Percentiles rank a stretch among this genome's conserved stretches.
Conservation (phyloP, 164 flowering plant species). For the Aristolochia californica region DNA sequence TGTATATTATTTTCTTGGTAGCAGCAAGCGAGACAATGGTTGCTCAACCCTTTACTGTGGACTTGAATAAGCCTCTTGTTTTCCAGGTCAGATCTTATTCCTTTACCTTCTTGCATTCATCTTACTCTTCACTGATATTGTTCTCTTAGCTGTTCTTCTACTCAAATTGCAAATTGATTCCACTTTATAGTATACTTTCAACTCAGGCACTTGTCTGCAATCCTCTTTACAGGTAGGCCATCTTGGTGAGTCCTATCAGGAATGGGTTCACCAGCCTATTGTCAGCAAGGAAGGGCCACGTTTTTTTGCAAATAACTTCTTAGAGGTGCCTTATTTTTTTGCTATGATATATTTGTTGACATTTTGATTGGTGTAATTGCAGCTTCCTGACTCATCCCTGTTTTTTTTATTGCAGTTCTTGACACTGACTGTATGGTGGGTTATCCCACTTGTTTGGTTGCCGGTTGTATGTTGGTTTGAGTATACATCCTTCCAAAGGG, state of each 20-base stretch:
- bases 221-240: conserved; percentile 69
- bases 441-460: conserved; percentile 65
- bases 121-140: neutral
- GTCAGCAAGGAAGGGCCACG: conserved; percentile 83
- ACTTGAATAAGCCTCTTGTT: conserved; percentile 83
- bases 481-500: conserved; percentile 41
- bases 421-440: conserved; percentile 17
- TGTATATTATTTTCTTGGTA: neutral
- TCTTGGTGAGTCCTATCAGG: conserved; percentile 84
- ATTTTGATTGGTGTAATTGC: neutral
- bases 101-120: neutral
- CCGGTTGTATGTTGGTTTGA: conserved; percentile 55
- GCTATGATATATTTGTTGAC: neutral
- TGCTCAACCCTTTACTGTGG: conserved; percentile 62
- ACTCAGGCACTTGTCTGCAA: neutral
- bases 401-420: neutral
- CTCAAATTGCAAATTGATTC: neutral
- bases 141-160: neutral
- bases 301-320: conserved; percentile 64
- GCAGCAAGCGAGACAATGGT: conserved; percentile 40
- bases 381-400: neutral
- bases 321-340: conserved; percentile 44
- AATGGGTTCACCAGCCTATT: conserved; percentile 96
- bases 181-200: neutral
- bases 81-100: conserved; percentile 52